Conservation (phyloP, 805 yeast genomes). For the Allodekkera sacchari region DNA sequence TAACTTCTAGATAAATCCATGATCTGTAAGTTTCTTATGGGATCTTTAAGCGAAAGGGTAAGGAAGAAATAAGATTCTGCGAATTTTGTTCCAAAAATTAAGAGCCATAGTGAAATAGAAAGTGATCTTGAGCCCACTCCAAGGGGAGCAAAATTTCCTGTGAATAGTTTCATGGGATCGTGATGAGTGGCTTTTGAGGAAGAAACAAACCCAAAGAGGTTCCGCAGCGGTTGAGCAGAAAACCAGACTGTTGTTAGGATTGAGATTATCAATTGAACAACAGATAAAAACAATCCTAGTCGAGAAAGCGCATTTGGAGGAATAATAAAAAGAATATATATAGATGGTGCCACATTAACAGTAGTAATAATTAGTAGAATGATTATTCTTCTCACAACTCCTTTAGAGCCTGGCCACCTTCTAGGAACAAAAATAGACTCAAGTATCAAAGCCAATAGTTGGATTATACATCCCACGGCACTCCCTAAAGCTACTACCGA, state of each 20-base stretch:
- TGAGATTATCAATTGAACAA: conserved; percentile 35
- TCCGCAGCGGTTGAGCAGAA: conserved; percentile 30
- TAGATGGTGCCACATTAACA: conserved; percentile 32
- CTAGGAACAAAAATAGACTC: conserved; percentile 40
- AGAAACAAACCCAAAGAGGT: conserved; percentile 20
- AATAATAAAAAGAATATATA: conserved; percentile 29
- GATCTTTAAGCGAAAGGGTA: conserved; percentile 44
- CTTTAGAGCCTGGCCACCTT: conserved; percentile 34
- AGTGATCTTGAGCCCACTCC: conserved; percentile 29
- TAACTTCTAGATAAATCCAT: conserved; percentile 36
- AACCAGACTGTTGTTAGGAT: conserved; percentile 34
- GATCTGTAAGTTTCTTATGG: conserved; percentile 37
- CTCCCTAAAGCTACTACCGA: conserved; percentile 41
- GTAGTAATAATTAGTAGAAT: conserved; percentile 24
- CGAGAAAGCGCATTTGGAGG: conserved; percentile 29
- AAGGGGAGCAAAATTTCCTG: conserved; percentile 34
- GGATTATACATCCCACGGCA: conserved; percentile 32
- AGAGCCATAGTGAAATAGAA: conserved; percentile 39
- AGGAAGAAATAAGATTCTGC: conserved; percentile 46
- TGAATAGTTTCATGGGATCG: conserved; percentile 31
- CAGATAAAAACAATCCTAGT: conserved; percentile 30
- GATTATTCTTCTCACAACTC: conserved; percentile 28
- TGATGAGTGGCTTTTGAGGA: conserved; percentile 17
- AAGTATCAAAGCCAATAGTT: conserved; percentile 31
- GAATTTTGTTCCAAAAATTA: conserved; percentile 41